These are phyloP conservation scores for Saccharomyces pastorianus DNA, from an alignment of 1,139 yeast species.

Conservation along the genomic window DNA sequence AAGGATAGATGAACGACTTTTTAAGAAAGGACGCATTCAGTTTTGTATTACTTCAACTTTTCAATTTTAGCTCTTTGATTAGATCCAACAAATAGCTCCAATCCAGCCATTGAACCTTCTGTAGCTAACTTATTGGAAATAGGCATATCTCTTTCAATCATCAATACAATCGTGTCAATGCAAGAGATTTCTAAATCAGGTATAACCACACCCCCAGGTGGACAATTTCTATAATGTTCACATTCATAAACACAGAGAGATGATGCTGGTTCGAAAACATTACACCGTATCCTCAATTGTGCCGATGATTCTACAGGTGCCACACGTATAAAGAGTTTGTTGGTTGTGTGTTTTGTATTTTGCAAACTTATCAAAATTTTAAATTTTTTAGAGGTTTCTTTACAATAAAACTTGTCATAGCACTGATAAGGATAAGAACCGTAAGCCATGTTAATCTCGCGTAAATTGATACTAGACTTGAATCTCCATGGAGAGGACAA, in stretches of 20 bases:
- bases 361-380: slow-evolving; percentile 16
- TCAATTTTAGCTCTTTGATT: neutral
- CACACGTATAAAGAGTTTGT: slow-evolving; percentile 14
- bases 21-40: neutral
- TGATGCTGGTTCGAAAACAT: slow-evolving; percentile 24
- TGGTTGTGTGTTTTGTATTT: slow-evolving; percentile 14
- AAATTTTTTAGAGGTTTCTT: neutral
- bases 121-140: neutral
- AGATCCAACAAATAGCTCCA: neutral
- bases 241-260: slow-evolving; percentile 12
- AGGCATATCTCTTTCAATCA: slow-evolving; percentile 13
- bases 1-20: slow-evolving; percentile 1
- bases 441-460: neutral
- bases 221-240: slow-evolving; percentile 4
- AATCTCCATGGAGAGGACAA: neutral
- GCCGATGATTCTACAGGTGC: slow-evolving; percentile 9
- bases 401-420: neutral
- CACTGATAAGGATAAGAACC: neutral
- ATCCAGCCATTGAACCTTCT: neutral
- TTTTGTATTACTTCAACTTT: neutral
- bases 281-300: slow-evolving; percentile 27
- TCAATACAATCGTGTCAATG: slow-evolving; percentile 7
- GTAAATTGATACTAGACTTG: neutral
- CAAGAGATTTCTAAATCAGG: slow-evolving; percentile 10
- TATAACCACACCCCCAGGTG: slow-evolving; percentile 10